Evolutionary conservation across 495 filamentous ascomycete species (phyloP).

Genomic region (Margaritispora aquatica): DNA sequence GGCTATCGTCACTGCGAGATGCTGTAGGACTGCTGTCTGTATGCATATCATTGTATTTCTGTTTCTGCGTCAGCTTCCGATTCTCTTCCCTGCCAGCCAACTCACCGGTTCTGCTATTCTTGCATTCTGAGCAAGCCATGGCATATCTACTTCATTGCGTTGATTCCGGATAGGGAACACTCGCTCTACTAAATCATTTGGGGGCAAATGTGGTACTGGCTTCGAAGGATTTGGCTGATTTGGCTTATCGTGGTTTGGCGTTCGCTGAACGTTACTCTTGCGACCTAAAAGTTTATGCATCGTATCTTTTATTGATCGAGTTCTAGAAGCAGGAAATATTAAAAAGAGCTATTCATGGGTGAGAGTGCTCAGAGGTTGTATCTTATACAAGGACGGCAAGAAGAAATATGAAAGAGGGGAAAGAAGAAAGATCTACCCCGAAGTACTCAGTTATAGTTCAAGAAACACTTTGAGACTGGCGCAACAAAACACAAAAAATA

Average conservation of each 20-base stretch:
- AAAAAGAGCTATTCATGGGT: too few relatives aligned
- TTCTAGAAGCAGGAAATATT: too few relatives aligned
- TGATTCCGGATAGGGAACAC: constrained; percentile 4
- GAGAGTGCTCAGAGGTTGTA: too few relatives aligned
- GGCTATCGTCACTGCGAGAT: not conserved
- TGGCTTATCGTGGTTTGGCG: not conserved
- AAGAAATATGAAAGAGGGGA: not conserved
- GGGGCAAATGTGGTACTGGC: not conserved
- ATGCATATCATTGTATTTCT: not conserved
- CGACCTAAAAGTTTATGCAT: not conserved
- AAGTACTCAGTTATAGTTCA: not conserved
- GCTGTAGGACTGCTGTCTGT: not conserved
- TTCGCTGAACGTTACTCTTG: not conserved
- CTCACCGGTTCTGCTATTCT: not conserved
- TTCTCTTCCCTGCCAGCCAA: not conserved
- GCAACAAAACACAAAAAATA: not conserved
- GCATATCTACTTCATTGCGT: not conserved
- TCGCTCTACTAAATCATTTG: not conserved
- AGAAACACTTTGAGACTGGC: not conserved
- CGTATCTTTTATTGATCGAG: not conserved
- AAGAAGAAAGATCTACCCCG: not conserved
- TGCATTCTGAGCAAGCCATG: not conserved
- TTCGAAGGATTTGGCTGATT: not conserved
- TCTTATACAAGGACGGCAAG: not conserved
- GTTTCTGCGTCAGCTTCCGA: not conserved